A percentile compares a stretch with the other conserved stretches of the same genome.
phyloP scores from a whole-genome alignment of 2,329 filamentous ascomycete genomes.

The Cytospora piceae region DNA sequence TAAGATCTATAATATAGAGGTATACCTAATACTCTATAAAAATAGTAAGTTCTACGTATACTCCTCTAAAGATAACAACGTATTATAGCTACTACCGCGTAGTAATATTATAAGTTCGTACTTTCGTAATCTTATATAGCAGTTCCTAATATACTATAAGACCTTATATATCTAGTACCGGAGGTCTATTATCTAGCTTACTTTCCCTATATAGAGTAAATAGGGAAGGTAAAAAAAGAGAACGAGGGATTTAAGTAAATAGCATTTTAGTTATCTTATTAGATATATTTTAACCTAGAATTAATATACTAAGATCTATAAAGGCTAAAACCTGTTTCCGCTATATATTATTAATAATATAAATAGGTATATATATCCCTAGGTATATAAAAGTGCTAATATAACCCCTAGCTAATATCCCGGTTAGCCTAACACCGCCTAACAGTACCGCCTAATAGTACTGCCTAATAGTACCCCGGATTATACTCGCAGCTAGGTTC shows the following conservation, averaged over 20 bases:
- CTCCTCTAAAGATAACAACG: neutral
- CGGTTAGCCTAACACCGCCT: too few relatives aligned
- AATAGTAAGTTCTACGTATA: slow-evolving; percentile 5
- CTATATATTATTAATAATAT: too few relatives aligned
- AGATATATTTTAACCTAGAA: too few relatives aligned
- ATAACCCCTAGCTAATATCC: too few relatives aligned
- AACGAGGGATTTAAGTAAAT: too few relatives aligned
- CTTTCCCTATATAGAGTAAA: neutral
- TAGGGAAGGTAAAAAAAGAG: neutral
- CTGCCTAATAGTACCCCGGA: too few relatives aligned
- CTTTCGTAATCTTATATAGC: neutral
- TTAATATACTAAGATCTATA: too few relatives aligned
- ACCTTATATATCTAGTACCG: neutral
- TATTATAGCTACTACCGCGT: neutral
- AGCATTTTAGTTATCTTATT: too few relatives aligned
- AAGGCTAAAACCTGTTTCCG: too few relatives aligned
- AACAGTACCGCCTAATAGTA: too few relatives aligned
- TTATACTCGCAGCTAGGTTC: neutral
- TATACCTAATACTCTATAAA: slow-evolving; percentile 4
- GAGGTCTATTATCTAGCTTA: neutral
- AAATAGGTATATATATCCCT: neutral
- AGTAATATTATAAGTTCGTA: slow-evolving; percentile 1
- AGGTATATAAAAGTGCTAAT: too few relatives aligned
- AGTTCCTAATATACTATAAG: neutral
- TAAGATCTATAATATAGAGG: neutral